Evolutionary conservation across 768 basidiomycete genomes (phyloP), one percentile per base, ranked within the genome.

Genomic region (Panaeolus papilionaceus): DNA sequence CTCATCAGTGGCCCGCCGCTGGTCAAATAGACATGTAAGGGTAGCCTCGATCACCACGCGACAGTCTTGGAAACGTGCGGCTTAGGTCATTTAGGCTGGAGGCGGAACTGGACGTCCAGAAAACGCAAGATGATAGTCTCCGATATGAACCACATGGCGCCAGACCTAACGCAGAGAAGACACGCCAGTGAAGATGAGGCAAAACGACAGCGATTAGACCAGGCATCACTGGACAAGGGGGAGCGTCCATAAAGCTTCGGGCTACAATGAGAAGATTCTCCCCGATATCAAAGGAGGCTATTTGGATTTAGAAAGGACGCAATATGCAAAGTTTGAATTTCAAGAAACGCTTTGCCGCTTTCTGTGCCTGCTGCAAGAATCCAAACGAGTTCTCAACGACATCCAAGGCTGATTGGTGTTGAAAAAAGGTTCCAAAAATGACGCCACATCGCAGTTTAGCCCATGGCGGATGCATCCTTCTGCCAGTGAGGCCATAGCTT

Each of bases 341-440:
- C 54, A 58, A 58, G 54, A 2, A 12, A 33, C 54, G 54, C 54
- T 58, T 58, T 58, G 54, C 54, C 54, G 37, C 54, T 58, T 58
- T 6, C 54, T 18, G 54, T 58, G 54, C 54, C 54, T 58, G 54
- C 54, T 33, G 33, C 14, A 33, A 33, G 12, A 10, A 26, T 58
- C 6, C 16, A 14, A 33, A 33, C 23, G 16, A 11, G n/a, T 33
- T 58, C 28, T 58, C 26, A 33, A 16, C 26, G 54, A 16, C 54
- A 9, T 58, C 54, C 54, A 58, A 33, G 28, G 54, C 28, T 37
- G 28, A 58, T 37, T 58, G 26, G 26, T 33, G 10, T 28, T 58
- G 33, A 12, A 37, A 58, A 26, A 58, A 33, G 20, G 20, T 51
- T 51, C 9, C 10, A 51, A 20, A 37, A 14, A 4, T 28, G 28